Conservation (phyloP, 2,329 filamentous ascomycete species). For the Cercospora zeina region DNA sequence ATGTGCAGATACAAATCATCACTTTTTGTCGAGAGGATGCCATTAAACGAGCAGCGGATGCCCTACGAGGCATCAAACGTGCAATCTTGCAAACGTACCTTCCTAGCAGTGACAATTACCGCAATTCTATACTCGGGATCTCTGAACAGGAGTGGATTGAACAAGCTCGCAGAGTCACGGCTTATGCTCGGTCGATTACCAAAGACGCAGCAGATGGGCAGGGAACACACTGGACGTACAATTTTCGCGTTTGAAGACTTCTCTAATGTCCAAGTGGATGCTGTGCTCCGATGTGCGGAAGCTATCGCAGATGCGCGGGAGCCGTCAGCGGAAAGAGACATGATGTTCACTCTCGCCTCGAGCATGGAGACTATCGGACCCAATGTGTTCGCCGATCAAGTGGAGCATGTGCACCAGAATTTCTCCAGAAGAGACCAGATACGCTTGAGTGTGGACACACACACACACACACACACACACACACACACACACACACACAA, state of each 20-base stretch:
- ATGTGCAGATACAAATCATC: conserved; percentile 88
- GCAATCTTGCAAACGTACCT: conserved; percentile 94
- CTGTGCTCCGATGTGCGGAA: conserved; percentile 78
- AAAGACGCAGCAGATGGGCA: conserved; percentile 63
- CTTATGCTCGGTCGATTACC: conserved; percentile 78
- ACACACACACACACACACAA: conserved; percentile 98
- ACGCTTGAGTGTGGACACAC: conserved; percentile 79
- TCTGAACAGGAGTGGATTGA: conserved; percentile 76
- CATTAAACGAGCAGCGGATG: conserved; percentile 84
- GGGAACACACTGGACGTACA: conserved; percentile 68
- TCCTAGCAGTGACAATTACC: conserved; percentile 93
- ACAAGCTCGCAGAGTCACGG: conserved; percentile 71
- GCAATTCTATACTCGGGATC: conserved; percentile 85
- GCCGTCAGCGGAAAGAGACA: conserved; percentile 72
- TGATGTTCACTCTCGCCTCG: conserved; percentile 96
- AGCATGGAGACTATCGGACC: conserved; percentile 94
- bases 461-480: too few relatives aligned
- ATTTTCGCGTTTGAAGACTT: conserved; percentile 86
- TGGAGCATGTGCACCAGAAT: conserved; percentile 89
- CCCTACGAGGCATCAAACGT: conserved; percentile 84
- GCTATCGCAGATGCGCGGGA: conserved; percentile 94
- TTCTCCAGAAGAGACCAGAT: conserved; percentile 84
- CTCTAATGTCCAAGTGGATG: conserved; percentile 85
- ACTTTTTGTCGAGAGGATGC: conserved; percentile 89
- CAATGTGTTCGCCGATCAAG: conserved; percentile 92